Conservation (phyloP, 2,329 filamentous ascomycete species). For the Talaromyces piceae region DNA sequence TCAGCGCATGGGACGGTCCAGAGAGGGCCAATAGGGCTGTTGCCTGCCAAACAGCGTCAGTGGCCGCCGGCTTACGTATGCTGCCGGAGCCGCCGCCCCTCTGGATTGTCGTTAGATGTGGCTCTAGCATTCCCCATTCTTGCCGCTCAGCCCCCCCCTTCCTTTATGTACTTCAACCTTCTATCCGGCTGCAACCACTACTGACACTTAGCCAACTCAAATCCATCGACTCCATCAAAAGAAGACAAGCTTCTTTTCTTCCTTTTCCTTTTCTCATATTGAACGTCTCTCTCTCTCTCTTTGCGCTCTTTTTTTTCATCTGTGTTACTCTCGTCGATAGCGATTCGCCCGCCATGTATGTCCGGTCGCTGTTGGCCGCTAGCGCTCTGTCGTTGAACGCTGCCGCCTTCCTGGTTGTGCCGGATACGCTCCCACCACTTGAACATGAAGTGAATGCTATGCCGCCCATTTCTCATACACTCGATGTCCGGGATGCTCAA, state of each 20-base stretch:
- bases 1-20: neutral
- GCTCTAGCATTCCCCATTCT: too few species aligned
- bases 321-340: neutral
- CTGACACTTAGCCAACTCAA: neutral
- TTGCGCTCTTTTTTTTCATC: neutral
- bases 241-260: too few species aligned
- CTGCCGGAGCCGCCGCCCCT: neutral
- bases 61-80: constrained; percentile 6
- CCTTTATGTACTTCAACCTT: neutral
- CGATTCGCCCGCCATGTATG: constrained; percentile 20
- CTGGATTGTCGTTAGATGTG: too few species aligned
- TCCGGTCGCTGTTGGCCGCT: constrained; percentile 29
- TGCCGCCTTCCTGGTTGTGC: constrained; percentile 32
- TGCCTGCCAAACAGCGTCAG: neutral
- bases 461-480: constrained; percentile 16
- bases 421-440: constrained; percentile 21
- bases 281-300: neutral
- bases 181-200: neutral
- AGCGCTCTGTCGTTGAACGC: constrained; percentile 28
- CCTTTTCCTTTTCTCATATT: neutral
- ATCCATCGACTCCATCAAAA: neutral
- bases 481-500: constrained; percentile 20
- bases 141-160: constrained; percentile 8
- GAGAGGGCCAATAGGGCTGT: neutral
- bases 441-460: constrained; percentile 14